A percentile compares a stretch with the other conserved stretches of the same genome.
Conservation (phyloP, 2,329 filamentous ascomycete genomes). For the Epichloe coenophiala region DNA sequence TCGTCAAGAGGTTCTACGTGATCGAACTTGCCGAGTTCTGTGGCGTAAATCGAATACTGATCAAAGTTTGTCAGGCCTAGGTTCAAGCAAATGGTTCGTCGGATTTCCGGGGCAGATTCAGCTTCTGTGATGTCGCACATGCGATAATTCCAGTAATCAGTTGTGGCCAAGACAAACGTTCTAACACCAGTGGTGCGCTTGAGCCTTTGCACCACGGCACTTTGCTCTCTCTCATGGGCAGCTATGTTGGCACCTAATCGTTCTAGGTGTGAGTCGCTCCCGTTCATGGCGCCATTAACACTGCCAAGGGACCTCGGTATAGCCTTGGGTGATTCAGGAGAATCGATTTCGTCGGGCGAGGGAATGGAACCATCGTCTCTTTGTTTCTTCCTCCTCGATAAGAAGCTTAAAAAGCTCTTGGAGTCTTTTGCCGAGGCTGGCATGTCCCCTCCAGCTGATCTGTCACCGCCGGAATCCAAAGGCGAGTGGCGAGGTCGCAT, state of each 20-base stretch:
- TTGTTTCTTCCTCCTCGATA: constrained; percentile 54
- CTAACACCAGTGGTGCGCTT: constrained; percentile 35
- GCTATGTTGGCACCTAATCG: constrained; percentile 43
- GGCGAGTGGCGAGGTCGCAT: constrained; percentile 46
- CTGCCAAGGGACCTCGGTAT: constrained; percentile 30
- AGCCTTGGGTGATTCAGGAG: constrained; percentile 60
- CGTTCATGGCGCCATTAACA: constrained; percentile 24
- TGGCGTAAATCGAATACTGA: constrained; percentile 63
- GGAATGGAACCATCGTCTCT: constrained; percentile 54
- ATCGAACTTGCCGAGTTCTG: constrained; percentile 70
- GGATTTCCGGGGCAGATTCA: constrained; percentile 59
- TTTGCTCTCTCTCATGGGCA: constrained; percentile 40
- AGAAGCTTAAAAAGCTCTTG: constrained; percentile 50
- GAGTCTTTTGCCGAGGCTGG: constrained; percentile 60
- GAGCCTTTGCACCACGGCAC: constrained; percentile 14
- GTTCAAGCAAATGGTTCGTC: constrained; percentile 61
- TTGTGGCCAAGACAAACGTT: constrained; percentile 68
- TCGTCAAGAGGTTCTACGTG: constrained; percentile 77
- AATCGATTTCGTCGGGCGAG: constrained; percentile 67
- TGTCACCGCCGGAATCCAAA: constrained; percentile 46
- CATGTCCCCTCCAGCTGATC: constrained; percentile 54
- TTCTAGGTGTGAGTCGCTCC: constrained; percentile 45
- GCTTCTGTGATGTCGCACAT: constrained; percentile 82
- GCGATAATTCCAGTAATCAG: constrained; percentile 85
- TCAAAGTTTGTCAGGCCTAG: constrained; percentile 59